Conservation (phyloP, 768 basidiomycete species). For the Auricularia auricula-judae region DNA sequence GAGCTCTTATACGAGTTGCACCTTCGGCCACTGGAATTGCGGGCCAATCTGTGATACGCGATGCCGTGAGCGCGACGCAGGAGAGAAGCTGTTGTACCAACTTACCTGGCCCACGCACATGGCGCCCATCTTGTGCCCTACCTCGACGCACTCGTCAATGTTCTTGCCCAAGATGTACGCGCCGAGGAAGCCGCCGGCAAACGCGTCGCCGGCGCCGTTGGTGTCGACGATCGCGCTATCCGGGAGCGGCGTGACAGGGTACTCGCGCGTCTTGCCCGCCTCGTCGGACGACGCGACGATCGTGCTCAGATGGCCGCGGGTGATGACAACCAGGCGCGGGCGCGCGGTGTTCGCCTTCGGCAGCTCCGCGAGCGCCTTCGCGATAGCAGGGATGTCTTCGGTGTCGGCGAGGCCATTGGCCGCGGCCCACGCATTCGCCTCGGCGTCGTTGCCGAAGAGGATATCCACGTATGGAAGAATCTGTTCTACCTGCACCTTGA, state of each 20-base stretch:
- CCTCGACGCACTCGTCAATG: constrained; percentile 65
- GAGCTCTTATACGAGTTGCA: constrained; percentile 26
- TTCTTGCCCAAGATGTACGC: constrained; percentile 70
- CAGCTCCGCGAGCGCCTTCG: constrained; percentile 60
- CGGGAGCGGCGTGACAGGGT: constrained; percentile 41
- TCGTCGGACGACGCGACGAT: constrained; percentile 28
- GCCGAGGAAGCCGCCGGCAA: constrained; percentile 92
- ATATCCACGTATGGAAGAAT: constrained; percentile 79
- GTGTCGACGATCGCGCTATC: constrained; percentile 80
- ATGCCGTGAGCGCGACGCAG: background rate
- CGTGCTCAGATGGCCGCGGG: constrained; percentile 33
- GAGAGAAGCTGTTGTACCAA: constrained; percentile 10
- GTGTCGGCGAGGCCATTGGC: constrained; percentile 58
- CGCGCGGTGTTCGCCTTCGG: constrained; percentile 77
- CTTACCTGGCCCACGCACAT: constrained; percentile 74
- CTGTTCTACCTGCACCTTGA: constrained; percentile 67
- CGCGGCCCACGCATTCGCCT: constrained; percentile 78
- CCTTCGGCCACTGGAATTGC: constrained; percentile 48
- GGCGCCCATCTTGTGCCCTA: constrained; percentile 76
- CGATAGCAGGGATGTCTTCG: constrained; percentile 57
- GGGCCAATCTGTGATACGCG: constrained; percentile 35
- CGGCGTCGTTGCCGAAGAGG: constrained; percentile 92
- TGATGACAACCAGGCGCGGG: constrained; percentile 65
- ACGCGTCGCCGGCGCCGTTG: constrained; percentile 96
- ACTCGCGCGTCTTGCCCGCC: constrained; percentile 10